Conservation (phyloP, 2,329 filamentous ascomycete genomes). For the Ceratocystis huliohia region DNA sequence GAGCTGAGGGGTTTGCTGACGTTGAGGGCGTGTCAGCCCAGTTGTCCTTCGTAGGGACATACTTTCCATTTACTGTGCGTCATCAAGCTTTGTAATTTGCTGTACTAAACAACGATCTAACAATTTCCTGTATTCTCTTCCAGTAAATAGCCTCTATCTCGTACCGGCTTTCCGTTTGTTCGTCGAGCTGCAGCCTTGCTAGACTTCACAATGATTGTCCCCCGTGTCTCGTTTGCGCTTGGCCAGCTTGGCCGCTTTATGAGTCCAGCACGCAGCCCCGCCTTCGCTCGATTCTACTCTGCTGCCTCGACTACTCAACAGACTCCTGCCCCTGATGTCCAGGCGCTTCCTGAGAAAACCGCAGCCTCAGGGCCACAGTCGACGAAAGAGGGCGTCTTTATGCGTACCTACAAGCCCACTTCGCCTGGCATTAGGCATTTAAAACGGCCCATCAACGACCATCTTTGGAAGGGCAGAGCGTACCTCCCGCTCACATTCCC, state of each 20-base stretch:
- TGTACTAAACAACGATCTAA: conserved; percentile 14
- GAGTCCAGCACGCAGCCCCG: conserved; percentile 15
- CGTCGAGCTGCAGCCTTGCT: background rate
- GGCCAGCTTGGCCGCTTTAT: conserved; percentile 18
- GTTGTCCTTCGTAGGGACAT: conserved; percentile 13
- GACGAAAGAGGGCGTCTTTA: conserved; percentile 25
- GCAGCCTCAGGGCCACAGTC: background rate
- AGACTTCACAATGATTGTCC: conserved; percentile 17
- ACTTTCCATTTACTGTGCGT: conserved; percentile 10
- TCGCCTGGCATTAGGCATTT: conserved; percentile 89
- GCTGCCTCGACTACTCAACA: conserved; percentile 6
- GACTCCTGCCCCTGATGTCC: background rate
- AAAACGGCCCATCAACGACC: conserved; percentile 84
- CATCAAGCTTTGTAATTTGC: conserved; percentile 16
- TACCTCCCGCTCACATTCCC: conserved; percentile 72
- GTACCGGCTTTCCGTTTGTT: background rate
- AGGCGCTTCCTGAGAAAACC: background rate
- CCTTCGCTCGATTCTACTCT: conserved; percentile 14
- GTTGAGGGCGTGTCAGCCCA: conserved; percentile 14
- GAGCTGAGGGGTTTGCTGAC: conserved; percentile 6
- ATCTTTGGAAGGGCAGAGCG: conserved; percentile 88
- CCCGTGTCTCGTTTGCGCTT: conserved; percentile 18
- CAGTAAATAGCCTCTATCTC: background rate
- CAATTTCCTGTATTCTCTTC: background rate
- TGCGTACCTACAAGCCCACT: conserved; percentile 85